These are phyloP conservation scores for Aspergillus proliferans DNA, from an alignment of 2,329 filamentous ascomycete species.

Conservation along the genomic window DNA sequence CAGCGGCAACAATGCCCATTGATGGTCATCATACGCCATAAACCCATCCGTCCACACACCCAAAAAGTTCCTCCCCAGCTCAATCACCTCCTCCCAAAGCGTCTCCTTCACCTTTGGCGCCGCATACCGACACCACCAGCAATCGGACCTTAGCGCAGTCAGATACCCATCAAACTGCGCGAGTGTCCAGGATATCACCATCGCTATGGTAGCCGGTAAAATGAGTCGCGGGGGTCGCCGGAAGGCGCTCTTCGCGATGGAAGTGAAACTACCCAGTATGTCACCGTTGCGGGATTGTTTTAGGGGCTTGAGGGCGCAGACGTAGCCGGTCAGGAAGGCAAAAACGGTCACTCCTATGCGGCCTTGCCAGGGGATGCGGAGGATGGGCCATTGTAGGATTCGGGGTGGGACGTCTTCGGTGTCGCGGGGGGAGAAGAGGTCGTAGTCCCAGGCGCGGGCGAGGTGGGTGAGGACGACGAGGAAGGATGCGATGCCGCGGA, in stretches of 20 bases:
- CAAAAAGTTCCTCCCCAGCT: conserved; percentile 42
- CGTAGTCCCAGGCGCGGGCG: conserved; percentile 47
- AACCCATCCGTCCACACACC: conserved; percentile 47
- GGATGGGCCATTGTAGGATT: conserved; percentile 46
- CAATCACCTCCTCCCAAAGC: conserved; percentile 40
- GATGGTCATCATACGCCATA: conserved; percentile 50
- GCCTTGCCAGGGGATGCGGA: conserved; percentile 53
- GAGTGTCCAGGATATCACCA: conserved; percentile 46
- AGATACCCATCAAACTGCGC: conserved; percentile 46
- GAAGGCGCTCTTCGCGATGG: conserved; percentile 50
- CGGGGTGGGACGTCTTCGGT: conserved; percentile 37
- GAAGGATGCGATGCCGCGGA: conserved; percentile 49
- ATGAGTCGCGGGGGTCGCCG: conserved; percentile 48
- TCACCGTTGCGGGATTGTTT: conserved; percentile 46
- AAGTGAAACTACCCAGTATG: conserved; percentile 38
- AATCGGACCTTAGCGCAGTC: conserved; percentile 43
- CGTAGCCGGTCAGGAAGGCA: conserved; percentile 51
- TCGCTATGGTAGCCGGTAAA: conserved; percentile 47
- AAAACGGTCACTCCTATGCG: conserved; percentile 52
- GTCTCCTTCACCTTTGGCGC: conserved; percentile 40
- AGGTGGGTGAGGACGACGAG: conserved; percentile 50
- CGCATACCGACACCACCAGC: conserved; percentile 48
- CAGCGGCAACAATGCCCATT: conserved; percentile 50
- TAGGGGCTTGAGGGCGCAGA: conserved; percentile 51
- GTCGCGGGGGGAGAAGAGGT: conserved; percentile 46